phyloP scores from a whole-genome alignment of 2,329 filamentous ascomycete genomes.

The Cercospora berteroae region DNA sequence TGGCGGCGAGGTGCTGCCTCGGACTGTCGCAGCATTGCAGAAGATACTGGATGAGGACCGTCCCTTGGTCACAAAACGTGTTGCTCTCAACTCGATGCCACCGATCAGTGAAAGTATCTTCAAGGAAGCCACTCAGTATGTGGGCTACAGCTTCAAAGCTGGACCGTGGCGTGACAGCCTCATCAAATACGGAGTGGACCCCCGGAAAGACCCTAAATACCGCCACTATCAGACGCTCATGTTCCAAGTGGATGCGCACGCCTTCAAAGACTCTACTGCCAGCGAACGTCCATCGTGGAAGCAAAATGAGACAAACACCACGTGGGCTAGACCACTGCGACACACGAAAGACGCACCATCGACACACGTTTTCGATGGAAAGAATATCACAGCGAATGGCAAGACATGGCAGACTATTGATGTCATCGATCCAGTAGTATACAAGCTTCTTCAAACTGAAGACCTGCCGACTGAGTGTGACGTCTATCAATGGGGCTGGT shows the following conservation, averaged over 20 bases:
- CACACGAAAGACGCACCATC: slow-evolving; percentile 36
- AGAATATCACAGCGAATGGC: slow-evolving; percentile 70
- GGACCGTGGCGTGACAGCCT: slow-evolving; percentile 90
- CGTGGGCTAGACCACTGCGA: slow-evolving; percentile 22
- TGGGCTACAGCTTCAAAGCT: slow-evolving; percentile 87
- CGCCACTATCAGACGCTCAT: slow-evolving; percentile 85
- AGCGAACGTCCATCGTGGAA: slow-evolving; percentile 4
- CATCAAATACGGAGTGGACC: slow-evolving; percentile 82
- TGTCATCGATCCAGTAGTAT: slow-evolving; percentile 75
- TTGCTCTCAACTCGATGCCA: slow-evolving; percentile 69
- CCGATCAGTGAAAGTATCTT: slow-evolving; percentile 55
- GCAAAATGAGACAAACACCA: slow-evolving; percentile 18
- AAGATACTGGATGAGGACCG: slow-evolving; percentile 64
- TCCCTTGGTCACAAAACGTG: slow-evolving; percentile 83
- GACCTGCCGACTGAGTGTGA: slow-evolving; percentile 50
- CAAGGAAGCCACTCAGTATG: slow-evolving; percentile 75
- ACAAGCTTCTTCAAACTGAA: slow-evolving; percentile 62
- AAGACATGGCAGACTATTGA: slow-evolving; percentile 96
- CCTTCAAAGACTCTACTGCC: slow-evolving; percentile 24
- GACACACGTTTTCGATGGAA: slow-evolving; percentile 81
- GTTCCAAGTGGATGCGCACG: slow-evolving; percentile 62
- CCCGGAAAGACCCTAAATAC: slow-evolving; percentile 71
- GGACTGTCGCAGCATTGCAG: slow-evolving; percentile 63
- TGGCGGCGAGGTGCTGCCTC: slow-evolving; percentile 52
- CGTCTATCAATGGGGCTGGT: slow-evolving; percentile 71